phyloP scores from a whole-genome alignment of 345 rosid species.

The Lumnitzera racemosa region DNA sequence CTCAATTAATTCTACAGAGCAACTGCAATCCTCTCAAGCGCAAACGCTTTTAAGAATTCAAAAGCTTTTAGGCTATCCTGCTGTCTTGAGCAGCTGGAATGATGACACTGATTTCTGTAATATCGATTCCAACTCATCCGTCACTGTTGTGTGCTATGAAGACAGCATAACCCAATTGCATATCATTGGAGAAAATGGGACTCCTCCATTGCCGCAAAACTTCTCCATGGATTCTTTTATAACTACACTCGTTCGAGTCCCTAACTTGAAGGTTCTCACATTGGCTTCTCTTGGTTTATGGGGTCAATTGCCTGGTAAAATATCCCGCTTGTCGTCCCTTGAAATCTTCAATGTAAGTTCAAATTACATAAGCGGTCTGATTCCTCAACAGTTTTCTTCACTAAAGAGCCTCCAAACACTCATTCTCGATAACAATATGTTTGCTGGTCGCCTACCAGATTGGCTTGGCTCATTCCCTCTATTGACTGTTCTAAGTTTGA shows the following conservation, averaged over 20 bases:
- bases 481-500: constrained; percentile 68
- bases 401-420: constrained; percentile 59
- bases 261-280: constrained; percentile 73
- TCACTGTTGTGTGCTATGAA: constrained; percentile 83
- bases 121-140: constrained; percentile 45
- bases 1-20: constrained; percentile 40
- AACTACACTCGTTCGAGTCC: constrained; percentile 65
- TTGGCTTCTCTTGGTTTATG: constrained; percentile 82
- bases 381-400: constrained; percentile 61
- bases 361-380: constrained; percentile 52
- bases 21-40: constrained; percentile 65
- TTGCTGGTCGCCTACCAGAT: constrained; percentile 52
- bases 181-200: constrained; percentile 47
- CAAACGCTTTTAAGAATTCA: constrained; percentile 63
- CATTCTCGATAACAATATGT: constrained; percentile 74
- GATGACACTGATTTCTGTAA: constrained; percentile 75
- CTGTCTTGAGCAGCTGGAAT: constrained; percentile 62
- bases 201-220: constrained; percentile 45
- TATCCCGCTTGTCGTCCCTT: constrained; percentile 50
- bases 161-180: constrained; percentile 75
- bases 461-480: constrained; percentile 54
- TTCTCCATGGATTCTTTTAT: constrained; percentile 77
- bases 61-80: constrained; percentile 55
- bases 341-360: constrained; percentile 88
- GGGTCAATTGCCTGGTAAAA: constrained; percentile 77